phyloP scores from a whole-genome alignment of 2,329 filamentous ascomycete species.

The Septoria petroselini region DNA sequence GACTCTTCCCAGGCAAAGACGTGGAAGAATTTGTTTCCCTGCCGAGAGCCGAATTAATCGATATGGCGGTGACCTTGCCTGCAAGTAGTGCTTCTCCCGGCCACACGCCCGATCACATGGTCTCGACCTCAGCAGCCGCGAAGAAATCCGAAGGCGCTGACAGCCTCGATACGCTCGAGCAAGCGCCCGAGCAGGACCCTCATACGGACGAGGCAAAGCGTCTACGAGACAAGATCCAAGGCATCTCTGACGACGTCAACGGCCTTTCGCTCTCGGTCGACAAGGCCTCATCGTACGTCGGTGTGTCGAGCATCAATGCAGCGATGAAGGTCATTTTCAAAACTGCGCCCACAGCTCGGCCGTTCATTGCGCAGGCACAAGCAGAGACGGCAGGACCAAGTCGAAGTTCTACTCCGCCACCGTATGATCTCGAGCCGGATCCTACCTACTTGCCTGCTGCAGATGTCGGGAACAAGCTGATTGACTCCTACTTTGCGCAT shows the following conservation, averaged over 20 bases:
- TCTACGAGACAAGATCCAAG: slow-evolving; percentile 44
- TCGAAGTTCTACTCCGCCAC: slow-evolving; percentile 29
- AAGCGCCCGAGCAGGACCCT: slow-evolving; percentile 62
- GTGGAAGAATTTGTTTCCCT: slow-evolving; percentile 42
- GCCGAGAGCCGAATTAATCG: slow-evolving; percentile 46
- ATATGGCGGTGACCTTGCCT: slow-evolving; percentile 45
- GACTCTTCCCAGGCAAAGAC: slow-evolving; percentile 44
- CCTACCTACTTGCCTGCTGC: slow-evolving; percentile 29
- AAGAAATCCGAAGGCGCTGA: slow-evolving; percentile 49
- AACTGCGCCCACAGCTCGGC: slow-evolving; percentile 31
- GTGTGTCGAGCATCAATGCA: slow-evolving; percentile 36
- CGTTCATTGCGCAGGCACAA: slow-evolving; percentile 29
- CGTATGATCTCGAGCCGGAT: slow-evolving; percentile 23
- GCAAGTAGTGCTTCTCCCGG: slow-evolving; percentile 38
- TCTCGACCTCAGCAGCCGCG: slow-evolving; percentile 29
- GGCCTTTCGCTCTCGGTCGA: slow-evolving; percentile 35
- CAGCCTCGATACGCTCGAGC: slow-evolving; percentile 61
- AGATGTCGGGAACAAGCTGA: slow-evolving; percentile 32
- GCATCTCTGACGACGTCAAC: slow-evolving; percentile 39
- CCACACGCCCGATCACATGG: slow-evolving; percentile 11
- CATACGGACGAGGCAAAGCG: slow-evolving; percentile 63
- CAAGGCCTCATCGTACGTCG: slow-evolving; percentile 35
- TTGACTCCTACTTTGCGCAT: slow-evolving; percentile 36
- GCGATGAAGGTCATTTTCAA: slow-evolving; percentile 38
- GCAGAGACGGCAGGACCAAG: slow-evolving; percentile 32